Evolutionary conservation across 768 basidiomycete genomes (phyloP), one percentile per base, ranked within the genome.

Genomic region (Baorangia bicolor): DNA sequence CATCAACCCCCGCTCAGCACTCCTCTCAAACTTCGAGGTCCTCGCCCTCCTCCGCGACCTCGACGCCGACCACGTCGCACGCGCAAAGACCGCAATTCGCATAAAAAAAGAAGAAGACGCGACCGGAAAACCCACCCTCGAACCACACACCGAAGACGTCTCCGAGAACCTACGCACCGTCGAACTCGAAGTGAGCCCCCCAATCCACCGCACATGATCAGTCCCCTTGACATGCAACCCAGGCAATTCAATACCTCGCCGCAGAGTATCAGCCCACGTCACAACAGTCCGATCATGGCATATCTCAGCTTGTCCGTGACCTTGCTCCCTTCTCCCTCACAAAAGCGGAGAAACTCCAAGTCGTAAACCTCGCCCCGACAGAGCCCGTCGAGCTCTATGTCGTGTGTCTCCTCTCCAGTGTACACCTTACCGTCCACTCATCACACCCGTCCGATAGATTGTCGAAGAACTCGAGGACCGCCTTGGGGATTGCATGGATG

Each of bases 391-490:
- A 94, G 68, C 83, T 97, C 25, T 95, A 97, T 65, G 88, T 92
- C 53, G 94, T 95, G 60, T 43, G 92, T 81, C 28, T 34, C 49
- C 23, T 31, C 30, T n/a, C 16, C 31, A 20, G 1, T 5, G 40
- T 16, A 8, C 46, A 10, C 4, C 37, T 3, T 1, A 4, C 30
- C 45, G 3, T 43, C 18, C 43, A 30, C 52, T 51, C 54, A 58
- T 28, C 20, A 3, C 30, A 6, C 37, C n/a, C 20, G 34, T 21
- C 41, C 21, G 25, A n/a, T 50, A 97, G 94, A 88, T 96, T 51
- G 83, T 98, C 10, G 95, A 98, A 73, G 94, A 98, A 69, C 74
- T 93, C 3, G 92, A 94, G 70, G 88, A 90, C 60, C 82, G 94
- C 41, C 80, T 94, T 5, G 85, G 86, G 0, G 80, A 86, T 38